These are phyloP conservation scores for Fragaria vesca DNA, from an alignment of 306 rosid genomes.

Conservation along the genomic window DNA sequence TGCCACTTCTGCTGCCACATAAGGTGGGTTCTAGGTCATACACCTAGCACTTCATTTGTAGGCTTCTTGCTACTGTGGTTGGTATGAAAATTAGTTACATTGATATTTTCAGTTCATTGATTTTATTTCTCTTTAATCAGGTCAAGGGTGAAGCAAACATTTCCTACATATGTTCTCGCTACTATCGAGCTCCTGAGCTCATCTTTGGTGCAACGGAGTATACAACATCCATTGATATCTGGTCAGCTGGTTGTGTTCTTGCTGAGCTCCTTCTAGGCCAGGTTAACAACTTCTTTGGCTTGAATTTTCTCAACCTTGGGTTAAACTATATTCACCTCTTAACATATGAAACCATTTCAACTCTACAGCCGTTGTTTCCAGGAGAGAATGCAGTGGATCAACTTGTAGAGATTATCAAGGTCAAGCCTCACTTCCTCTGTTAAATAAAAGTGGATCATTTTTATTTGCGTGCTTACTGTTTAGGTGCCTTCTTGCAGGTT, in stretches of 20 bases:
- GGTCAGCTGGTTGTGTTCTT: conserved; percentile 99
- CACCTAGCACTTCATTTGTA: not conserved
- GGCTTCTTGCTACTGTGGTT: not conserved
- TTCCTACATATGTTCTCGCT: conserved; percentile 92
- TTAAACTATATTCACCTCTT: conserved; percentile 12
- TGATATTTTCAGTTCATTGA: conserved; percentile 10
- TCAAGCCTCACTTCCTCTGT: conserved; percentile 31
- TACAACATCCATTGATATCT: conserved; percentile 81
- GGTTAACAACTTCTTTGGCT: conserved; percentile 43
- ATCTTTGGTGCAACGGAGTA: conserved; percentile 97
- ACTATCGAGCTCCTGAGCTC: conserved; percentile 98
- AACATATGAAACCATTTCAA: conserved; percentile 28
- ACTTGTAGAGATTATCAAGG: conserved; percentile 97
- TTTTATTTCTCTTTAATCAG: conserved; percentile 36
- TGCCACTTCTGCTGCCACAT: not conserved
- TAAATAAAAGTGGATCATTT: conserved; percentile 22
- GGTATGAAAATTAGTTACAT: not conserved
- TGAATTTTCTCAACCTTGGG: conserved; percentile 11
- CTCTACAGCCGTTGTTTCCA: conserved; percentile 83
- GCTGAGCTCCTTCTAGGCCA: conserved; percentile 96
- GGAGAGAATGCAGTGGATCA: conserved; percentile 96
- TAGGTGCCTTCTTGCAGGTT: conserved; percentile 53
- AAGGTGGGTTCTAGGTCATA: not conserved
- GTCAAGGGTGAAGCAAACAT: conserved; percentile 88
- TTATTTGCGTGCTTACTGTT: conserved; percentile 18